Evolutionary conservation across 2,329 filamentous ascomycete genomes (phyloP), one percentile per base, ranked within the genome.

Genomic region (Coleophoma crateriformis): DNA sequence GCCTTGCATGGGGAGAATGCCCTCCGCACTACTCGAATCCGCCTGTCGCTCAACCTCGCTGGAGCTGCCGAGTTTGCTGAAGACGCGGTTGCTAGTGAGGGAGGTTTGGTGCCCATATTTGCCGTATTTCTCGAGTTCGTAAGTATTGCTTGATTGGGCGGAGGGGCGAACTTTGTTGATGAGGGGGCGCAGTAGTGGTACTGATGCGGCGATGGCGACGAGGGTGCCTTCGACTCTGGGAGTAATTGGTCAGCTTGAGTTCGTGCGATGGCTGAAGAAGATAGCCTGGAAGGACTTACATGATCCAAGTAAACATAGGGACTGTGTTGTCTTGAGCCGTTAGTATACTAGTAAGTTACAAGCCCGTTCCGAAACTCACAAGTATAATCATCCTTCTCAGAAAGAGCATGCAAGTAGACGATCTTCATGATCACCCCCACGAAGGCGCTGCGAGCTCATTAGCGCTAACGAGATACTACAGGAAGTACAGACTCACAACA

Each of bases 181-280:
- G 19, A 57, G 47, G 4, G 53, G 54, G 1, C 50, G 53, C 20
- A 57, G 45, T 14, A 57, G 51, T 12, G 54, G 54, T 5, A 55
- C 46, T 6, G 54, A 57, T n/a, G 50, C 50, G 8, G 53, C 54
- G 47, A 54, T 55, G 3, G 43, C 46, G n/a, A 57, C 53, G 32
- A 57, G 47, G 17, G 42, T 52, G 10, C 41, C 40, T 52, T 57
- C 54, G 35, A 55, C 49, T 35, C 52, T 56, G 19, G 4, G 27
- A 17, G 38, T 37, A 15, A 12, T 17, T 13, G 13, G 15, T n/a
- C 17, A 5, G 19, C 7, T 11, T 22, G 11, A 19, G 39, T 17
- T 41, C 19, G 38, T 3, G 3, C 19, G 7, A 20, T 22, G 19
- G 11, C 19, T 17, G 4, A 7, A 8, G 8, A 10, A 19, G 7